A percentile compares a stretch with the other conserved stretches of the same genome.
Conservation (phyloP, 768 basidiomycete species). For the Leccinum rimulosum region DNA sequence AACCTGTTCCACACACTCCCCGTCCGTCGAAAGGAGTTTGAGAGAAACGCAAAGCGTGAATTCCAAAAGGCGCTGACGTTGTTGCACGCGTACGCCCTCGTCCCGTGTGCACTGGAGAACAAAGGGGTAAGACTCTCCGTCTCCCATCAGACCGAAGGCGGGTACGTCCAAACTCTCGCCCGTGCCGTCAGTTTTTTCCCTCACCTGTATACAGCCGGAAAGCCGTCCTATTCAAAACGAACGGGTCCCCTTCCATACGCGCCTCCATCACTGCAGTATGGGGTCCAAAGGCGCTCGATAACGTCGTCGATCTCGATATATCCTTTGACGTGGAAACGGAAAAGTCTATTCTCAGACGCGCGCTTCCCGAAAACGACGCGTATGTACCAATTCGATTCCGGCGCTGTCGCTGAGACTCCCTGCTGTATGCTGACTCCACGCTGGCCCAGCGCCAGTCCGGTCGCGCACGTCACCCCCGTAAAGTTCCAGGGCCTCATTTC, state of each 20-base stretch:
- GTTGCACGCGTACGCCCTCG: slow-evolving; percentile 85
- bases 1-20: slow-evolving; percentile 80
- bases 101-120: slow-evolving; percentile 61
- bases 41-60: slow-evolving; percentile 85
- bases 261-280: slow-evolving; percentile 74
- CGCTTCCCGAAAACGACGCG: slow-evolving; percentile 19
- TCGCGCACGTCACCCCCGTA: slow-evolving; percentile 38
- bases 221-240: slow-evolving; percentile 67
- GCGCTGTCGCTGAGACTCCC: too few species aligned
- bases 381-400: slow-evolving; percentile 7
- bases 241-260: slow-evolving; percentile 60
- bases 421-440: neutral
- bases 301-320: slow-evolving; percentile 71
- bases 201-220: slow-evolving; percentile 45
- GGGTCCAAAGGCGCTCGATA: slow-evolving; percentile 78
- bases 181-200: neutral
- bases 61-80: slow-evolving; percentile 81
- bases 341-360: slow-evolving; percentile 31
- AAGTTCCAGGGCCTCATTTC: slow-evolving; percentile 79
- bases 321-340: slow-evolving; percentile 69
- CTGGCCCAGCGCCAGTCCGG: slow-evolving; percentile 11
- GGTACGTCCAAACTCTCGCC: slow-evolving; percentile 44
- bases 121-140: slow-evolving; percentile 72
- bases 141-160: slow-evolving; percentile 63
- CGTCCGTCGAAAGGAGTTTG: slow-evolving; percentile 89